Base-by-base conservation (phyloP, 768 basidiomycete species). In the Rhodotorula graminis region DNA sequence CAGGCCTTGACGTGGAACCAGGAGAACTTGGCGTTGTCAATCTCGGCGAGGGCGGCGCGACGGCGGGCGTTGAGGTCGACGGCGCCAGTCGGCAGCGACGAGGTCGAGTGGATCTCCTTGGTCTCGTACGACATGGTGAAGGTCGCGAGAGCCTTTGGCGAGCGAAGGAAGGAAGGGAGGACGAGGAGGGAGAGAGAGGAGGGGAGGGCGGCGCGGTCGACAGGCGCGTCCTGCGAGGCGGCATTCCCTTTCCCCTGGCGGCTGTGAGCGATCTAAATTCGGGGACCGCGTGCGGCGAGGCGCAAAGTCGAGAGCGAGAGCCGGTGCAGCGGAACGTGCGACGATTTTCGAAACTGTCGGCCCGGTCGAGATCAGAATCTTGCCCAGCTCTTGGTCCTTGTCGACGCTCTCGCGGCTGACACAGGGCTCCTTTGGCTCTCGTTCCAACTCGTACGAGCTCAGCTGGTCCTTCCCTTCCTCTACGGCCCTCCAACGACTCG, bases 1-100 rank as follows among this genome's bases (percentile, higher is more conserved):
- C 68, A 87, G 74, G 84, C 81, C 37, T 91, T 92, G 68, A 88
- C 87, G 77, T 93, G 92, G 83, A 92, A 93, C 88, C 88, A 90
- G 14, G 89, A 90, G 82, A 94, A 94, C 57, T 84, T 83, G 56
- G 93, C 93, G 72, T 90, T 88, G 82, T 95, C 93, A 71, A 95
- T 86, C 80, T 94, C 91, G 21, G 88, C 85, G 55, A 96, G 85
- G 46, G 93, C 92, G 49, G 87, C 87, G 27, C 90, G 86, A 73
- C 93, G 87, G 62, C 88, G 86, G 80, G 89, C 87, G 79, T 73
- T 65, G 53, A 73, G 69, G 63, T 72, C 71, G 37, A 72, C 25
- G 14, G 40, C 53, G 21, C 18, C 53, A 31, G 8, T 6, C 46
- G 49, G 58, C 27, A 37, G 42, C 29, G 65, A 69, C n/a, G 57